Evolutionary conservation across 257 asterid genomes (phyloP).

Genomic region (Nicotiana benthamiana): DNA sequence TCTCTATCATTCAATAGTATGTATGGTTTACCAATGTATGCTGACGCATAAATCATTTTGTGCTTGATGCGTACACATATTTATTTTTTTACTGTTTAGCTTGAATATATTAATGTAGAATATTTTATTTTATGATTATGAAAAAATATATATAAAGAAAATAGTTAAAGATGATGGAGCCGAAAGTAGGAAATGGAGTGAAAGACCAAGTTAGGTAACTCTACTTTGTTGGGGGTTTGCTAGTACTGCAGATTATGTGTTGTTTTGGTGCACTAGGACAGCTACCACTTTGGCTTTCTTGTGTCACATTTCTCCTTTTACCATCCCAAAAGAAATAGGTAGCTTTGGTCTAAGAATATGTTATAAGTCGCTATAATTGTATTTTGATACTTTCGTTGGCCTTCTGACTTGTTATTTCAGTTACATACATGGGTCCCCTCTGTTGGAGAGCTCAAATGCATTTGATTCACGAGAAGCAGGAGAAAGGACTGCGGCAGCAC

Average conservation of each 20-base stretch:
- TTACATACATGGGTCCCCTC: constrained; percentile 87
- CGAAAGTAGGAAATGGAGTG: background rate
- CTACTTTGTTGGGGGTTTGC: background rate
- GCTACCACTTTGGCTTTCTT: background rate
- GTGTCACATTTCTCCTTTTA: background rate
- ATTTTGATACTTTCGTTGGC: background rate
- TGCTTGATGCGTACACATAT: background rate
- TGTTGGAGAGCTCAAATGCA: constrained; percentile 70
- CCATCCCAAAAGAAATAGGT: background rate
- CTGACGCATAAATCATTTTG: background rate
- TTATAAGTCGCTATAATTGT: background rate
- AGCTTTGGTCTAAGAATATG: background rate
- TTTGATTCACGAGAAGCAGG: constrained; percentile 84
- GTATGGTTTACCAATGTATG: background rate
- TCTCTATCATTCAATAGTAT: too few relatives aligned
- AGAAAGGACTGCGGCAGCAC: constrained; percentile 75
- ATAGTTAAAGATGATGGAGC: background rate
- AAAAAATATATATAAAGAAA: background rate
- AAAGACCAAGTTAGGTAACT: background rate
- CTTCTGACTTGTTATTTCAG: constrained; percentile 28
- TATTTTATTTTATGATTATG: background rate
- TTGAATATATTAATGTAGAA: background rate
- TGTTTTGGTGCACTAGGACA: background rate
- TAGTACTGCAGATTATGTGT: background rate
- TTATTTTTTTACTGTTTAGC: background rate